Evolutionary conservation across 495 filamentous ascomycete species (phyloP).

Genomic region (Durotheca rogersii): DNA sequence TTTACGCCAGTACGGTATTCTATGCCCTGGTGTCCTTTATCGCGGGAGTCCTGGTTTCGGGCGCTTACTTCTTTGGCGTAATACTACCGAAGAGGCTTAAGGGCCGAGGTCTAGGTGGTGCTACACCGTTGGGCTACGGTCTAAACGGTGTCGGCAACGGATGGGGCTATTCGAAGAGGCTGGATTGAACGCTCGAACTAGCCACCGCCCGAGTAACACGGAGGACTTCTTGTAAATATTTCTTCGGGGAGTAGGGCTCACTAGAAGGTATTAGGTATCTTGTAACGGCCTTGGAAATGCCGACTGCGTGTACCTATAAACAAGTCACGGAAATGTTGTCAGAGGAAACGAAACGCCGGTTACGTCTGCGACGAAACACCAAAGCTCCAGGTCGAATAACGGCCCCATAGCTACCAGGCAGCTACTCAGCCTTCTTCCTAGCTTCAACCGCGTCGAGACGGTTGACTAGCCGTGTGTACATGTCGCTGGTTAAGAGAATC

Average conservation of each 20-base stretch:
- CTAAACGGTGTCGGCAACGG: conserved; percentile 52
- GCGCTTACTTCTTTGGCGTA: conserved; percentile 63
- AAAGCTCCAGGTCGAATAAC: too few species aligned
- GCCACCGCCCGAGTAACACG: neutral
- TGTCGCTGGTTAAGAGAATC: conserved; percentile 41
- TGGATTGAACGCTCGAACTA: conserved; percentile 30
- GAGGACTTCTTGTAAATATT: conserved; percentile 20
- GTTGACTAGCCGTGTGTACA: conserved; percentile 40
- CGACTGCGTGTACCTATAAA: conserved; percentile 13
- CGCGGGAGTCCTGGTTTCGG: conserved; percentile 54
- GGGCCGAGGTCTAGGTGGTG: conserved; percentile 52
- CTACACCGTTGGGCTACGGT: conserved; percentile 55
- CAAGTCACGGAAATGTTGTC: conserved; percentile 10
- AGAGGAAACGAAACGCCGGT: neutral
- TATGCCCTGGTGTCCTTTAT: conserved; percentile 61
- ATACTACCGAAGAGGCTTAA: conserved; percentile 58
- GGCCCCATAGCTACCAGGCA: too few species aligned
- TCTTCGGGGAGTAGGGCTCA: conserved; percentile 1
- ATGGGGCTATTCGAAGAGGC: conserved; percentile 55
- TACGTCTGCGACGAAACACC: neutral
- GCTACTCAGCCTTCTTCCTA: conserved; percentile 40
- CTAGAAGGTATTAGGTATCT: conserved; percentile 3
- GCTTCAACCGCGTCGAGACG: conserved; percentile 41
- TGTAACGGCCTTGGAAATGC: neutral
- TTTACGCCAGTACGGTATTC: conserved; percentile 65